phyloP scores from a whole-genome alignment of 2,329 filamentous ascomycete species.

The Monilinia fructicola region DNA sequence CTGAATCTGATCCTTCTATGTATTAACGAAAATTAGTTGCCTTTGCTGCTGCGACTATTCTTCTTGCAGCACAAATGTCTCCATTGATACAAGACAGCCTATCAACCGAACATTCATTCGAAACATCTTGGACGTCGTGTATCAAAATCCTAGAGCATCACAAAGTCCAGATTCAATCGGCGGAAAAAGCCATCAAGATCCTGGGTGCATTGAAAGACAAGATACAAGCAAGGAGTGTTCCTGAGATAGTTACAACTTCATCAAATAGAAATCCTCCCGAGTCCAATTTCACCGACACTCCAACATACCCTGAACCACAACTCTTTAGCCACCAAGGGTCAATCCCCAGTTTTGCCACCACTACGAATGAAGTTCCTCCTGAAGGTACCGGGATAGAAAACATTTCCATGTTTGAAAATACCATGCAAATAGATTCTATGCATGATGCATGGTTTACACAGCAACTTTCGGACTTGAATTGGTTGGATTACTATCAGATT shows the following conservation, averaged over 20 bases:
- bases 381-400: background rate
- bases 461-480: constrained; percentile 18
- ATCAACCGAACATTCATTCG: constrained; percentile 1
- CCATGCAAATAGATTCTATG: constrained; percentile 20
- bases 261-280: background rate
- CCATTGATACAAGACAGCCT: background rate
- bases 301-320: background rate
- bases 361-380: background rate
- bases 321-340: background rate
- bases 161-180: constrained; percentile 14
- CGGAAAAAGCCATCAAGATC: constrained; percentile 9
- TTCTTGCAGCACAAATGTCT: constrained; percentile 25
- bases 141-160: constrained; percentile 19
- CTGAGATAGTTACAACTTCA: too few relatives aligned
- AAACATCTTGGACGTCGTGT: constrained; percentile 18
- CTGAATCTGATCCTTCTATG: too few relatives aligned
- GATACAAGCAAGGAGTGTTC: background rate
- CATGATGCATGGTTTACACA: constrained; percentile 22
- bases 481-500: constrained; percentile 20
- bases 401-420: constrained; percentile 13
- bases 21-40: constrained; percentile 22
- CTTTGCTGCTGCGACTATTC: constrained; percentile 28
- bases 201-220: constrained; percentile 16
- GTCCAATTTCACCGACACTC: background rate
- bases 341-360: background rate